Evolutionary conservation across 2,329 filamentous ascomycete species (phyloP).

Genomic region (Tricladium varicosporioides): DNA sequence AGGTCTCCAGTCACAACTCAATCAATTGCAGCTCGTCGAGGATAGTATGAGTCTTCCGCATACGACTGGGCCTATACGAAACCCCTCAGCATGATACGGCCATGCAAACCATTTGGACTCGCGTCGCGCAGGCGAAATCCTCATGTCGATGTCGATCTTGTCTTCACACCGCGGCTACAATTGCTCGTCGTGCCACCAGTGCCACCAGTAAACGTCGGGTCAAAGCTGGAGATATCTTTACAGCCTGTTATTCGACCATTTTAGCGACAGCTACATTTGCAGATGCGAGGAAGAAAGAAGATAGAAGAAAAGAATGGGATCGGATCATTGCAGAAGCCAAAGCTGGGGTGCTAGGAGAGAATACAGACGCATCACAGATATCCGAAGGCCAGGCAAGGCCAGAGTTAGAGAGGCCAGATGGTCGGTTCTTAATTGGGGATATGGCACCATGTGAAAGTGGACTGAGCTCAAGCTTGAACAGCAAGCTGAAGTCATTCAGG

Average conservation of each 20-base stretch:
- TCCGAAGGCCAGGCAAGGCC: background rate
- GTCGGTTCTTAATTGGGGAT: background rate
- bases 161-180: slow-evolving; percentile 45
- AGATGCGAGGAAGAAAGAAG: slow-evolving; percentile 59
- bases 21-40: background rate
- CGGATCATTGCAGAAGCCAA: slow-evolving; percentile 53
- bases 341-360: slow-evolving; percentile 19
- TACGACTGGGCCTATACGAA: slow-evolving; percentile 1
- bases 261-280: slow-evolving; percentile 63
- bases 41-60: background rate
- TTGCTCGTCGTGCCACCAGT: slow-evolving; percentile 51
- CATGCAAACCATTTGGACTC: slow-evolving; percentile 70
- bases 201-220: slow-evolving; percentile 48
- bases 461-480: background rate
- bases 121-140: slow-evolving; percentile 58
- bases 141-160: slow-evolving; percentile 64
- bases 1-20: background rate
- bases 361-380: background rate
- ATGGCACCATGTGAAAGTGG: background rate
- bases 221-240: slow-evolving; percentile 55
- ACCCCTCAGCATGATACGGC: slow-evolving; percentile 31
- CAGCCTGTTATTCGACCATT: slow-evolving; percentile 66
- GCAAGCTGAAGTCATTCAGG: too few relatives aligned
- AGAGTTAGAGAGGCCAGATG: background rate
- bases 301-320: slow-evolving; percentile 59